These are phyloP conservation scores for Cryphonectria radicalis DNA, from an alignment of 2,329 filamentous ascomycete genomes.

Conservation along the genomic window DNA sequence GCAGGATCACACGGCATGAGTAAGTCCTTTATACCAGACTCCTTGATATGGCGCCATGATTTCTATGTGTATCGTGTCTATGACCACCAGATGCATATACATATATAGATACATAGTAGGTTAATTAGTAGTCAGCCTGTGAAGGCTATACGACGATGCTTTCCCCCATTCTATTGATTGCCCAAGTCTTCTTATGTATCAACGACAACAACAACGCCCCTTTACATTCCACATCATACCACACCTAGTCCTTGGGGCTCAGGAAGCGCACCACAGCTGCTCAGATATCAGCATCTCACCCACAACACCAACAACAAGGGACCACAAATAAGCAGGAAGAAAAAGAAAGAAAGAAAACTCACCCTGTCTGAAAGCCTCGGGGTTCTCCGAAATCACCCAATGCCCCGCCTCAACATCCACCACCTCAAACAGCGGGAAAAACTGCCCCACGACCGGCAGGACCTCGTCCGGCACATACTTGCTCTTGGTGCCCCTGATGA, in stretches of 20 bases:
- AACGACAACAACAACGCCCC: neutral
- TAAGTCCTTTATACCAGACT: too few species aligned
- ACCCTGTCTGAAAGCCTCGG: slow-evolving; percentile 77
- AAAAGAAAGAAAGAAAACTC: slow-evolving; percentile 35
- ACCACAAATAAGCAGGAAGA: neutral
- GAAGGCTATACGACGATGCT: slow-evolving; percentile 12
- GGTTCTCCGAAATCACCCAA: slow-evolving; percentile 90
- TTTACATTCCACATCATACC: neutral
- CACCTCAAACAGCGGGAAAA: slow-evolving; percentile 79
- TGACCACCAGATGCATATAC: slow-evolving; percentile 5
- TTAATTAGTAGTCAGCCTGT: slow-evolving; percentile 8
- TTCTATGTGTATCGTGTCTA: slow-evolving; percentile 1
- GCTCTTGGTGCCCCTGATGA: slow-evolving; percentile 78
- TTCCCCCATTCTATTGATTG: slow-evolving; percentile 3
- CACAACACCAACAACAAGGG: neutral
- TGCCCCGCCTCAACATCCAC: slow-evolving; percentile 79
- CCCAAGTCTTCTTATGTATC: neutral
- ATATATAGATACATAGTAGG: neutral
- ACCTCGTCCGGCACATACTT: slow-evolving; percentile 81
- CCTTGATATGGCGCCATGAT: too few species aligned
- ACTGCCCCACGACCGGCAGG: slow-evolving; percentile 76
- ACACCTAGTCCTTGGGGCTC: slow-evolving; percentile 37
- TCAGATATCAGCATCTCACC: slow-evolving; percentile 11
- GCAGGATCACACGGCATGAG: neutral
- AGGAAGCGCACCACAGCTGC: slow-evolving; percentile 43